These are phyloP conservation scores for Fonsecaea pedrosoi DNA, from an alignment of 2,329 filamentous ascomycete genomes.

Conservation along the genomic window DNA sequence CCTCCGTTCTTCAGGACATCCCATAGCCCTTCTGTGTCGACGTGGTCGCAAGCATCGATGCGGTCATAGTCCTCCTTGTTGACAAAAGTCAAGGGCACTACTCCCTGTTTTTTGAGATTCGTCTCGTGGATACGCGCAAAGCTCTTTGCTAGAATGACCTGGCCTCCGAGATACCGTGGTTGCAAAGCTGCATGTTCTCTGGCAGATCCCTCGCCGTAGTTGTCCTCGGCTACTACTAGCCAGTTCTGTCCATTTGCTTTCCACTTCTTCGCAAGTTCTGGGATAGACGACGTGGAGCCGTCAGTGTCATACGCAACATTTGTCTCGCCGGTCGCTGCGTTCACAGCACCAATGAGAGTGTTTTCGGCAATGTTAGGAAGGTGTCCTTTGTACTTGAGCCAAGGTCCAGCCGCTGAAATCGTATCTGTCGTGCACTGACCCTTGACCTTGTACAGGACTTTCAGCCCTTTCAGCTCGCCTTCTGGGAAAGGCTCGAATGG, in stretches of 20 bases:
- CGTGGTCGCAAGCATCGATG: conserved; percentile 81
- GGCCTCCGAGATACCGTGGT: conserved; percentile 85
- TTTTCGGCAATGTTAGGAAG: conserved; percentile 97
- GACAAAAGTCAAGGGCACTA: conserved; percentile 90
- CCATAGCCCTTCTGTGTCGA: conserved; percentile 80
- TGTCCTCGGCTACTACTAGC: conserved; percentile 96
- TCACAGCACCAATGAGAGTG: conserved; percentile 93
- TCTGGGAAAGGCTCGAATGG: conserved; percentile 85
- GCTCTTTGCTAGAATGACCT: conserved; percentile 82
- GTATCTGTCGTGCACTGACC: conserved; percentile 99
- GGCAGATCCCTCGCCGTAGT: conserved; percentile 91
- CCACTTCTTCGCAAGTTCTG: conserved; percentile 85
- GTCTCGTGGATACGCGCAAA: conserved; percentile 95
- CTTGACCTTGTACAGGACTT: conserved; percentile 92
- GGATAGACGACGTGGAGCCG: conserved; percentile 77
- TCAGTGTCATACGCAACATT: conserved; percentile 90
- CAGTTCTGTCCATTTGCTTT: conserved; percentile 76
- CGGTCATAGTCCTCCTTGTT: conserved; percentile 86
- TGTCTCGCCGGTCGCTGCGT: conserved; percentile 89
- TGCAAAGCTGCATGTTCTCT: conserved; percentile 90
- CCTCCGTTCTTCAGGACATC: conserved; percentile 80
- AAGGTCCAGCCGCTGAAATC: conserved; percentile 94
- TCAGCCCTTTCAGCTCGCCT: conserved; percentile 75
- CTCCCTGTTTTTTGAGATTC: conserved; percentile 95
- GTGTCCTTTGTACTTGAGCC: conserved; percentile 99